phyloP scores from a whole-genome alignment of 257 asterid species.

The Petunia secreta region DNA sequence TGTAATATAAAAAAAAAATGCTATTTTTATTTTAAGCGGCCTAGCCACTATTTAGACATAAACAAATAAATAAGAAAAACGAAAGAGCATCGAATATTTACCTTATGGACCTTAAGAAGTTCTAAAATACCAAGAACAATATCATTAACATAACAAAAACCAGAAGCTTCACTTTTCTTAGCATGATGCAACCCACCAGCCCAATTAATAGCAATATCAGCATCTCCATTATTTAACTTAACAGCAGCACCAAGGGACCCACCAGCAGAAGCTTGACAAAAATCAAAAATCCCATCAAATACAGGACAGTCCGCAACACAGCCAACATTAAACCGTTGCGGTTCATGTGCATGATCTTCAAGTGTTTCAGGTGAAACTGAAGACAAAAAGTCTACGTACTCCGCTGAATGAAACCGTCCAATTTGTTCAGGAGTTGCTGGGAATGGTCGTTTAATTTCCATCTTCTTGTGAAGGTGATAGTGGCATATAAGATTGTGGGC shows the following conservation, averaged over 20 bases:
- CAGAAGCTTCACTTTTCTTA: constrained; percentile 81
- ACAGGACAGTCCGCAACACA: constrained; percentile 59
- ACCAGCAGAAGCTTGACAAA: constrained; percentile 84
- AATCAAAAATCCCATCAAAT: constrained; percentile 61
- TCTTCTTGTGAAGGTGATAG: constrained; percentile 65
- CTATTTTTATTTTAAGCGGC: too few relatives aligned
- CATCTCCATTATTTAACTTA: constrained; percentile 65
- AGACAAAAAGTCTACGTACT: constrained; percentile 69
- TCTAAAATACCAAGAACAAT: constrained; percentile 82
- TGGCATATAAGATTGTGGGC: constrained; percentile 73
- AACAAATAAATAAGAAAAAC: background rate
- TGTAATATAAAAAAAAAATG: too few relatives aligned
- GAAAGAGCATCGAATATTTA: constrained; percentile 25
- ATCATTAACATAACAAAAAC: constrained; percentile 81
- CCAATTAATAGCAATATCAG: constrained; percentile 93
- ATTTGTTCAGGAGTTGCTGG: constrained; percentile 59
- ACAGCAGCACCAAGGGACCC: constrained; percentile 89
- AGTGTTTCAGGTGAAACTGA: constrained; percentile 60
- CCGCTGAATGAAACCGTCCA: constrained; percentile 65
- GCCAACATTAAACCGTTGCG: constrained; percentile 67
- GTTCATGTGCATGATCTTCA: constrained; percentile 50
- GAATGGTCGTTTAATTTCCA: constrained; percentile 70
- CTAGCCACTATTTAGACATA: background rate
- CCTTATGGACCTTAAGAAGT: constrained; percentile 74
- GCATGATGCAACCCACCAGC: constrained; percentile 95